Base-by-base conservation (phyloP, 208 protist species). In the Leishmania arabica region DNA sequence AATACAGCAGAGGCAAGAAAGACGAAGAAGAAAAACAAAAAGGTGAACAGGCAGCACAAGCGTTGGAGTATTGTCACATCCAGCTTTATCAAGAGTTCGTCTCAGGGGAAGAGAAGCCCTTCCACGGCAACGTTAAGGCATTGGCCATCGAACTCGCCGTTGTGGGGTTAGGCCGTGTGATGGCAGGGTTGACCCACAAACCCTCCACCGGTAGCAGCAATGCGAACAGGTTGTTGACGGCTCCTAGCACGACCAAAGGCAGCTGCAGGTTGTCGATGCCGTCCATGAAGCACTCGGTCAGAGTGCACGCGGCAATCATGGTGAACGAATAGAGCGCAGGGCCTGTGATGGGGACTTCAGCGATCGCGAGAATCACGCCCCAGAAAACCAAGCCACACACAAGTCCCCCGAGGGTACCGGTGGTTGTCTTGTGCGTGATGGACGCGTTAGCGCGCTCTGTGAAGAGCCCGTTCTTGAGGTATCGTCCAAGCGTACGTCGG, bases 251-350 rank as follows among this genome's bases (percentile, higher is more conserved):
- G 40, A 96, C 90, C n/a, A 98, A 74, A 13, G 95, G 95, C 49
- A 98, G 85, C 84, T 98, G 93, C 31, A 98, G 81, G 62, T 98
- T 98, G 75, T 98, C 95, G 65, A 98, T 90, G 31, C 92, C 93
- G 72, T 98, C 92, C 75, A 92, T 95, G 77, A 98, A 95, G 75
- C 92, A 96, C 82, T 98, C 95, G 1, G 91, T 91, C 53, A 96
- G 51, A 5, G 92, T 93, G 87, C 90, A 94, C 6, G 91, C 82
- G 45, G 88, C 79, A n/a, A 96, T 88, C 84, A 96, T 90, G 27
- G 86, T 70, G 79, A 95, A 93, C 17, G 91, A 90, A 51, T 90
- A 91, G 62, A 75, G 84, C 31, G 86, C 80, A 21, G 91, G 87
- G 1, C 84, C 83, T 0, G 82, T 58, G n/a, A 94, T 60, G 19